Percentiles rank a stretch among this genome's conserved stretches.
These are phyloP conservation scores for Chaetomium sp. DNA, from an alignment of 2,329 filamentous ascomycete species.

Conservation along the genomic window DNA sequence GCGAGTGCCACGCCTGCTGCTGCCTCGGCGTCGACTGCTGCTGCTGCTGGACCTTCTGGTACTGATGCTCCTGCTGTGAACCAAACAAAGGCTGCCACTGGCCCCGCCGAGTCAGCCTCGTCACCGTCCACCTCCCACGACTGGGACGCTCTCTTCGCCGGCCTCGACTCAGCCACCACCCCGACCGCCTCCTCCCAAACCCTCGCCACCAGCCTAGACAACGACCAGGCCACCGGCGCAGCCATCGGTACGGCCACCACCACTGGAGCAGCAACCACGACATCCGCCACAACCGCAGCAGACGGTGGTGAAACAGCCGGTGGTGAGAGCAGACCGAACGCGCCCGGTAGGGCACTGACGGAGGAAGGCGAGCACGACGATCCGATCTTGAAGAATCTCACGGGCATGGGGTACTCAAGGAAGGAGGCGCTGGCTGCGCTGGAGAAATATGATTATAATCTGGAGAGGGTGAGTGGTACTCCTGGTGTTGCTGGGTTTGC, in stretches of 20 bases:
- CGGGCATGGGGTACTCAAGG: slow-evolving; percentile 79
- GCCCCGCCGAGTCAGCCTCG: too few species aligned
- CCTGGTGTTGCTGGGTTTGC: not conserved
- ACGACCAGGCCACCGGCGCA: not conserved
- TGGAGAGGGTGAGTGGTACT: slow-evolving; percentile 69
- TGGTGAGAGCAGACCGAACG: slow-evolving; percentile 16
- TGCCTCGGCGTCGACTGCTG: not conserved
- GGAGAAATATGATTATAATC: slow-evolving; percentile 93
- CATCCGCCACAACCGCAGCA: not conserved
- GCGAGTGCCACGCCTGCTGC: slow-evolving; percentile 15
- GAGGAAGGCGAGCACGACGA: slow-evolving; percentile 79
- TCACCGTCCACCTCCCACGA: slow-evolving; percentile 50
- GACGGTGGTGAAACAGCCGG: not conserved
- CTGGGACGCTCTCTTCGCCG: slow-evolving; percentile 92
- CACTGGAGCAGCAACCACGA: not conserved
- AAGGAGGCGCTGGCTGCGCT: slow-evolving; percentile 68
- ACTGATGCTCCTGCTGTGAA: slow-evolving; percentile 13
- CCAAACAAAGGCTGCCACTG: too few species aligned
- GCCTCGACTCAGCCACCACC: slow-evolving; percentile 54
- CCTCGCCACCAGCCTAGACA: slow-evolving; percentile 11
- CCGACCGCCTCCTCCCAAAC: slow-evolving; percentile 28
- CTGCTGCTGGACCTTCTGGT: not conserved
- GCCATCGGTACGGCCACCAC: slow-evolving; percentile 8
- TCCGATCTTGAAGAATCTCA: slow-evolving; percentile 82
- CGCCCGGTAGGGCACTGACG: slow-evolving; percentile 59